Evolutionary conservation across 2,329 filamentous ascomycete species (phyloP).

Genomic region (Hypoxylon sp.): DNA sequence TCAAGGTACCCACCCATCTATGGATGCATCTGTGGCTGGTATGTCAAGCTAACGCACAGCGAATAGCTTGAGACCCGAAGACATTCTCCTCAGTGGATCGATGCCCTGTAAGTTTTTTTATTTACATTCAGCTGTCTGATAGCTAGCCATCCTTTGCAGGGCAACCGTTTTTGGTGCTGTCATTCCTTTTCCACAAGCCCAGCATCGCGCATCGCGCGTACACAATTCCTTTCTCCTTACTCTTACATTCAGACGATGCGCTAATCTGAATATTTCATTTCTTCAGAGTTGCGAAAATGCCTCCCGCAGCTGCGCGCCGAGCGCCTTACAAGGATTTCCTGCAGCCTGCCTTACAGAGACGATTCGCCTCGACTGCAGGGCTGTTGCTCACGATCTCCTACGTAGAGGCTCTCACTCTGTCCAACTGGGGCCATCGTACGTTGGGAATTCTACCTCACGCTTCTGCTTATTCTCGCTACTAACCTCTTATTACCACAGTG

Average conservation of each 20-base stretch:
- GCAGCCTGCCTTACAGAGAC: conserved; percentile 87
- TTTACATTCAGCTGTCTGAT: conserved; percentile 43
- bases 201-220: conserved; percentile 14
- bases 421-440: conserved; percentile 78
- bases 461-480: not conserved
- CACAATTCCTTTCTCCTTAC: conserved; percentile 9
- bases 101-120: conserved; percentile 43
- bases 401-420: conserved; percentile 77
- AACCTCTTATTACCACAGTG: conserved; percentile 62
- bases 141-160: conserved; percentile 34
- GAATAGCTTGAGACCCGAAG: conserved; percentile 11
- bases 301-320: conserved; percentile 68
- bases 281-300: conserved; percentile 67
- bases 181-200: conserved; percentile 39
- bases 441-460: conserved; percentile 36
- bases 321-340: conserved; percentile 88
- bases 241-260: conserved; percentile 27
- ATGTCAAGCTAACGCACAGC: conserved; percentile 9
- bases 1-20: not conserved
- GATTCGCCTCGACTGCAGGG: conserved; percentile 84
- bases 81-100: conserved; percentile 31
- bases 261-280: conserved; percentile 52
- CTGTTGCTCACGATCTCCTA: conserved; percentile 81
- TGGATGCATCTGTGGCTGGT: conserved; percentile 21
- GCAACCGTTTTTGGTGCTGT: conserved; percentile 37